Percentiles rank a stretch among this genome's conserved stretches.
Conservation (phyloP, 257 asterid species). For the Anisodus tanguticus region DNA sequence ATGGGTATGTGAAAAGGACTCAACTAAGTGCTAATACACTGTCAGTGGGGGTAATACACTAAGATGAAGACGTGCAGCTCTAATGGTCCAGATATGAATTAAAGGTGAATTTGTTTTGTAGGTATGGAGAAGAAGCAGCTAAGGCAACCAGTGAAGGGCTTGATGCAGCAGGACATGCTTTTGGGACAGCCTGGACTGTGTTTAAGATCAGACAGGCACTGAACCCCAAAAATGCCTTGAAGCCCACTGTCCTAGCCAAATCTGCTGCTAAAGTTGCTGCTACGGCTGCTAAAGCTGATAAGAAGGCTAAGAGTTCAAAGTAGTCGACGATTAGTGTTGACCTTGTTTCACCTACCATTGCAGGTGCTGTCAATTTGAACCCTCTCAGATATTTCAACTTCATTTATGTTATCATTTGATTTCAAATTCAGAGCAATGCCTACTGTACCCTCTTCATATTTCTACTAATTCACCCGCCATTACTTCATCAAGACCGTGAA, state of each 20-base stretch:
- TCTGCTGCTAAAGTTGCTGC: constrained; percentile 50
- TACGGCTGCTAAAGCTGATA: constrained; percentile 52
- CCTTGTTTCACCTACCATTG: neutral
- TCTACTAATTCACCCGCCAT: too few species aligned
- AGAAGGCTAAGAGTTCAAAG: constrained; percentile 25
- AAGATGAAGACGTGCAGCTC: neutral
- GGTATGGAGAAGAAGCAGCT: constrained; percentile 93
- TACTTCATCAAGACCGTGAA: too few species aligned
- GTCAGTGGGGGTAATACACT: neutral
- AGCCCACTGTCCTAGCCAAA: constrained; percentile 67
- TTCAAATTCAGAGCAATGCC: too few species aligned
- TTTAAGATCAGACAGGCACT: constrained; percentile 85
- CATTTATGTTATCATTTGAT: neutral
- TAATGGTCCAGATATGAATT: neutral
- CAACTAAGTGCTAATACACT: neutral
- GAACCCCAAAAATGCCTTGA: constrained; percentile 74
- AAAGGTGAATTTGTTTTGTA: constrained; percentile 34
- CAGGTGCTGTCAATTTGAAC: neutral
- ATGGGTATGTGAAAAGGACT: neutral
- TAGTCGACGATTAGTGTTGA: neutral
- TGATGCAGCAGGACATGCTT: constrained; percentile 87
- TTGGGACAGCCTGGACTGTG: constrained; percentile 90
- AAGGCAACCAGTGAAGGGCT: constrained; percentile 88
- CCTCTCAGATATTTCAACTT: neutral
- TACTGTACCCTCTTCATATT: too few species aligned